A percentile compares a stretch with the other conserved stretches of the same genome.
phyloP scores from a whole-genome alignment of 169 alveolate species.

The Cryptosporidium parvum region DNA sequence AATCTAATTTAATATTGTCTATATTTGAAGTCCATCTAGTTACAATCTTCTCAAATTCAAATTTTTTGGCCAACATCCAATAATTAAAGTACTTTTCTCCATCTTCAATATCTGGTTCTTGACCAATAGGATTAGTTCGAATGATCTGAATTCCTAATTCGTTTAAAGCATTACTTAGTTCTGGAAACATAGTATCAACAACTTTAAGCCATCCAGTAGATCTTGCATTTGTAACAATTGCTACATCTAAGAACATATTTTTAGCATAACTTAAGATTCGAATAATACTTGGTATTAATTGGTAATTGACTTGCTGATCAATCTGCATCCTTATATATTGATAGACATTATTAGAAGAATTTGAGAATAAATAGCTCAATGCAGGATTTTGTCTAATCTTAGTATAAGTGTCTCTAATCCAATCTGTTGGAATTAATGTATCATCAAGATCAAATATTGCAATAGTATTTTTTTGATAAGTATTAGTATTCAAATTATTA shows the following conservation, averaged over 20 bases:
- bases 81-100: constrained; percentile 82
- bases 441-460: constrained; percentile 86
- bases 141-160: constrained; percentile 82
- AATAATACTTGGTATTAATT: constrained; percentile 80
- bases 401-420: constrained; percentile 80
- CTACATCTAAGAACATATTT: constrained; percentile 81
- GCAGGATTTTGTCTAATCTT: constrained; percentile 56
- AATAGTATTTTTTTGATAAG: constrained; percentile 43
- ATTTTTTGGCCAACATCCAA: constrained; percentile 88
- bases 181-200: constrained; percentile 85
- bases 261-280: constrained; percentile 80
- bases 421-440: constrained; percentile 86
- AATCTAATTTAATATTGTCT: constrained; percentile 76
- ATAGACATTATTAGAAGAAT: constrained; percentile 61
- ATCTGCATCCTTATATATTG: constrained; percentile 80
- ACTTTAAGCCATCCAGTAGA: constrained; percentile 84
- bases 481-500: not conserved
- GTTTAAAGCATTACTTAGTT: constrained; percentile 78
- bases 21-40: constrained; percentile 48
- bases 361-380: constrained; percentile 53
- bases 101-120: constrained; percentile 82
- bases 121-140: constrained; percentile 81
- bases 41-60: constrained; percentile 43
- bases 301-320: constrained; percentile 79
- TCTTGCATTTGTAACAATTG: constrained; percentile 87